Evolutionary conservation across 2,329 filamentous ascomycete genomes (phyloP), one percentile per base, ranked within the genome.

Genomic region (Teratosphaeria epicoccoides): DNA sequence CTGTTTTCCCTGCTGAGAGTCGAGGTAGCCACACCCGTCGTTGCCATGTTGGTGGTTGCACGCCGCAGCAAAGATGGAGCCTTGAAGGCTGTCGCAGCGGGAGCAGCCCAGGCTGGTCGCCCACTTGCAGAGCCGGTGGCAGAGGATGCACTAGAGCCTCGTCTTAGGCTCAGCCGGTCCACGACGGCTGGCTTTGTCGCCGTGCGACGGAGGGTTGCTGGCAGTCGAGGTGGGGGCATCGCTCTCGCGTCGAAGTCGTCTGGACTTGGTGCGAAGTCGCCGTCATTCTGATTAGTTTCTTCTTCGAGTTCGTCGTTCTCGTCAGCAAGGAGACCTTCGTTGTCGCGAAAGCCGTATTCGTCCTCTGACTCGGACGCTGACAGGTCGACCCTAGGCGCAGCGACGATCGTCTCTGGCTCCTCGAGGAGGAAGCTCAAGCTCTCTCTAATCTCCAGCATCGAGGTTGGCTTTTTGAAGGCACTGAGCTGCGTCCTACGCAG

Each of bases 351-450:
- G 58, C 73, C 74, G 43, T 75, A 74, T 46, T 79, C 77, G 37
- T 56, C 55, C 45, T 64, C 68, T 24, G 66, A 56, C 51, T 74
- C 69, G 24, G 68, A 66, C 24, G 46, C 23, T 22, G 20, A 64
- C 14, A 79, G 76, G 52, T 80, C 75, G 24, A 80, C 81, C 23
- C 67, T 60, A 6, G 62, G 57, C 5, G 53, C 62, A 23, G 52
- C 57, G 14, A 52, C 29, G 0, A 45, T 49, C 24, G 57, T 46
- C 47, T 73, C 64, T 17, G 75, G 74, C 37, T 80, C 78, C 49
- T 95, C 89, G 14, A 95, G 82, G 9, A 96, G 77, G 67, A 85
- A 87, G 4, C 87, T 94, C 6, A 96, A 73, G 0, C 87, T 88
- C 66, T 91, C 82, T 52, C 88, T 83, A 56, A 96, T 85, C 63